Base-by-base conservation (phyloP, 352 stramenopile species). In the Globisporangium barbulae region DNA sequence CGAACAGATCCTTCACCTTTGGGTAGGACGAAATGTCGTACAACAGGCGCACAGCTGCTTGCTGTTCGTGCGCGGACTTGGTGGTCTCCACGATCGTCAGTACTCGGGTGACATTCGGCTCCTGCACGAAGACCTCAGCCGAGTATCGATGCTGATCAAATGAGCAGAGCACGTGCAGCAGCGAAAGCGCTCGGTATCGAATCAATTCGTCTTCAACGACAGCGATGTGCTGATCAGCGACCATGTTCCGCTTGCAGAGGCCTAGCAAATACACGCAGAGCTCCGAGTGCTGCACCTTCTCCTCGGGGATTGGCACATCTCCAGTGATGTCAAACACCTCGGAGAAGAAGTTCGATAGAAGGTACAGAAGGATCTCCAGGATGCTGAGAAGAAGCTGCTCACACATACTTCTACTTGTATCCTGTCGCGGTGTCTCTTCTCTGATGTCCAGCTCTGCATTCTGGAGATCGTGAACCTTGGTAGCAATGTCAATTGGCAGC, bases 91-190 rank as follows among this genome's bases (percentile, higher is more conserved):
- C 53, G 17, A 77, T 71, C 41, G 54, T 64, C 55, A 79, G 64
- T 6, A 79, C 63, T 25, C 64, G 70, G 2, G 21, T 6, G 44
- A 79, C 67, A 21, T 66, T 66, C 15, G 22, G n/a, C 21, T 59
- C 39, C 28, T 60, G 69, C 3, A 50, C 48, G 25, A 79, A 76
- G 5, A 77, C 56, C 25, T 68, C 44, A 4, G 64, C 54, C 1
- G 72, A 70, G 28, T 54, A 71, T 8, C n/a, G 56, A 9, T 61
- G 55, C 22, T 68, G 45, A 25, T 79, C 63, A 5, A 75, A 65
- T 17, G 64, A 79, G 56, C 67, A 75, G n/a, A 77, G 30, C 10
- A 75, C 31, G 22, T 69, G 68, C 15, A 79, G 55, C 1, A 79
- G 50, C 10, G 53, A 61, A 6, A 79, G 61, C 1, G 63, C 30